Evolutionary conservation across 78 protist species (phyloP).

Genomic region (Dictyostelium firmibasis): DNA sequence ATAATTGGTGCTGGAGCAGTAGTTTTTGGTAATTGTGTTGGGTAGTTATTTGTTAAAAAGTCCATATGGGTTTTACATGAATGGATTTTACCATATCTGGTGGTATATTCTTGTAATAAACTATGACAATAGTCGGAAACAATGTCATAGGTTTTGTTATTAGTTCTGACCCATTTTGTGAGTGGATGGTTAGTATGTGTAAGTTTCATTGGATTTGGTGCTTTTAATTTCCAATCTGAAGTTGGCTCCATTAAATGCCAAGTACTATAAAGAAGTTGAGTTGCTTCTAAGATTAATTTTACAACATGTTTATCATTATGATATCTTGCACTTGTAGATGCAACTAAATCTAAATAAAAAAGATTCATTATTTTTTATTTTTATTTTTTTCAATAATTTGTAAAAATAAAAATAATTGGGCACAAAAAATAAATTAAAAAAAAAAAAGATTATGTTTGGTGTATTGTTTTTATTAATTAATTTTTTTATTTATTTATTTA

Average conservation of each 20-base stretch:
- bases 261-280: slow-evolving; percentile 10
- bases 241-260: slow-evolving; percentile 9
- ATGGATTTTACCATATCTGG: slow-evolving; percentile 15
- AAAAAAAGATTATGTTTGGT: neutral
- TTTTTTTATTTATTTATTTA: too few relatives aligned
- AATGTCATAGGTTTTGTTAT: slow-evolving; percentile 1
- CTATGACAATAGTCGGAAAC: neutral
- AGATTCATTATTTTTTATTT: slow-evolving; percentile 11
- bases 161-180: slow-evolving; percentile 23
- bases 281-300: slow-evolving; percentile 42
- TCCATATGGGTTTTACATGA: neutral
- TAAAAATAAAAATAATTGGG: neutral
- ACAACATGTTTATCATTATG: slow-evolving; percentile 63
- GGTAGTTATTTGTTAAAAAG: slow-evolving; percentile 1
- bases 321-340: slow-evolving; percentile 2
- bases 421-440: neutral
- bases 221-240: neutral
- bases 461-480: too few relatives aligned
- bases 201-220: slow-evolving; percentile 19
- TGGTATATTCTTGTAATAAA: slow-evolving; percentile 8
- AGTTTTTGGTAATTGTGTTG: neutral
- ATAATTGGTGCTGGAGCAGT: neutral
- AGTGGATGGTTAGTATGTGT: slow-evolving; percentile 33
- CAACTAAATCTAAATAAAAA: slow-evolving; percentile 20
- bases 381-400: too few relatives aligned